Conservation (phyloP, 2,329 filamentous ascomycete genomes). For the Ophiosphaerella korrae region DNA sequence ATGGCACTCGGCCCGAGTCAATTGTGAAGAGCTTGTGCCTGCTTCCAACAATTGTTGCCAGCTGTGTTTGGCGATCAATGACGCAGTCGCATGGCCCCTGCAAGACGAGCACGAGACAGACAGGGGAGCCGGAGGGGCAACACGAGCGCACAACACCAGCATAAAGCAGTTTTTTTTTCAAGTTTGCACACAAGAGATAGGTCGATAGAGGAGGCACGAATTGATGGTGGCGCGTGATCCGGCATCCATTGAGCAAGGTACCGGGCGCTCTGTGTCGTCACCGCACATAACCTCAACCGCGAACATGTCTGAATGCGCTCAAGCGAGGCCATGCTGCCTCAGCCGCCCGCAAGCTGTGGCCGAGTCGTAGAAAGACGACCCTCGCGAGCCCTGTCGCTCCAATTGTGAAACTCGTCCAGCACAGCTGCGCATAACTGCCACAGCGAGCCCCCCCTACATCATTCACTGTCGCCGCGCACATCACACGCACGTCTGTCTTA, state of each 20-base stretch:
- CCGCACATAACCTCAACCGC: slow-evolving; percentile 14
- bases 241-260: slow-evolving; percentile 21
- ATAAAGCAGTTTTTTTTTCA: no score
- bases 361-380: no score
- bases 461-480: slow-evolving; percentile 2
- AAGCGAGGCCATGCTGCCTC: slow-evolving; percentile 5
- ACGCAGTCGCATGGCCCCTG: slow-evolving; percentile 5
- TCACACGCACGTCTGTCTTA: slow-evolving; percentile 14
- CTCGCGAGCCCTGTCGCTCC: no score
- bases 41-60: no score
- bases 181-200: background rate
- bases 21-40: no score
- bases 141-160: background rate
- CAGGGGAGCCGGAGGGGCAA: slow-evolving; percentile 2
- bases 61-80: slow-evolving; percentile 1
- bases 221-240: slow-evolving; percentile 15
- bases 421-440: no score
- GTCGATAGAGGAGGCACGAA: slow-evolving; percentile 3
- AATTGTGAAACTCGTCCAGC: no score
- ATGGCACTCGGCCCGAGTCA: no score
- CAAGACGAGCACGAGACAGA: slow-evolving; percentile 1
- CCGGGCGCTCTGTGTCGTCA: slow-evolving; percentile 24
- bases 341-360: background rate
- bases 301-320: no score
- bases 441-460: no score